Evolutionary conservation across 139 green algal genomes (phyloP), one percentile per base, ranked within the genome.

Genomic region (Haematococcus lacustris): DNA sequence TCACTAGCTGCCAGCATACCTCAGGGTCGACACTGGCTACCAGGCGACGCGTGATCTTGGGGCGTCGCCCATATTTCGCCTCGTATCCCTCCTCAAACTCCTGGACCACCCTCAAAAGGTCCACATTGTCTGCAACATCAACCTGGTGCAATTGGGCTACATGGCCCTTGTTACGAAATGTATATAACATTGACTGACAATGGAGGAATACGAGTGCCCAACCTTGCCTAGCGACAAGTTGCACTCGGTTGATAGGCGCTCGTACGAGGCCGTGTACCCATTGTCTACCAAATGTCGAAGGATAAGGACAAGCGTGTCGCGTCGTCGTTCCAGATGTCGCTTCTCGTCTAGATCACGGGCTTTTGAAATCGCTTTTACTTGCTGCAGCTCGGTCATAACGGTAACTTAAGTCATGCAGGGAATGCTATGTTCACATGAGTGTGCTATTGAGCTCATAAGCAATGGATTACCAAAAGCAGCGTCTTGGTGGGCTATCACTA

Each of bases 101-200:
- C 70, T 88, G 80, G 1, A 93, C 13, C 32, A 93, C 80, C 3
- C 66, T 75, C 30, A 85, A 25, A 23, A 93, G 70, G 67, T 85
- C 78, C 0, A 93, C 63, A 34, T 93, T 93, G 59, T 91, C 86
- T 25, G 88, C 88, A 1, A 80, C 86, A 75, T 93, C 84, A 1
- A 87, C 65, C 82, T 91, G 76, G 4, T 9, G 9, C 4, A 26
- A n/a, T n/a, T n/a, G n/a, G n/a, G n/a, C n/a, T n/a, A n/a, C n/a
- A n/a, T n/a, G n/a, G n/a, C n/a, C n/a, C n/a, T n/a, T n/a, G n/a
- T n/a, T n/a, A n/a, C n/a, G n/a, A n/a, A n/a, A n/a, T n/a, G n/a
- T n/a, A n/a, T n/a, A n/a, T n/a, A n/a, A n/a, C n/a, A n/a, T n/a
- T n/a, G n/a, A n/a, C n/a, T n/a, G n/a, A n/a, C n/a, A n/a, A n/a